Evolutionary conservation across 805 yeast species (phyloP), one percentile per base, ranked within the genome.

Genomic region (Kuraishia borneana): DNA sequence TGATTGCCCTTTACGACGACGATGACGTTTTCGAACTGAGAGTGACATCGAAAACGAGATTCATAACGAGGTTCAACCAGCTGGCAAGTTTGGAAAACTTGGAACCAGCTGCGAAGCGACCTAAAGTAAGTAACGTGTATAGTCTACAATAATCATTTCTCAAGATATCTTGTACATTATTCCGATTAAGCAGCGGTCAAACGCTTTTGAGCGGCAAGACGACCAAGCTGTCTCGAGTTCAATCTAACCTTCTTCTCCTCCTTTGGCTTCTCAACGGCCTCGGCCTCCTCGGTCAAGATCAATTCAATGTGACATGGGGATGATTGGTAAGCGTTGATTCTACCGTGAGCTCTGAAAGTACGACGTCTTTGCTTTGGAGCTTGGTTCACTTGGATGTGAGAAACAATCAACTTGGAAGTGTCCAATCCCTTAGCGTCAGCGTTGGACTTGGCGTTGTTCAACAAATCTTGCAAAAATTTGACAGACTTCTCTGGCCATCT

Each of bases 301-400:
- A 92, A 75, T 78, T 92, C 98, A 66, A 92, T 89, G 83, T 92
- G 99, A 60, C 94, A 88, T 65, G 98, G 98, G 58, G 88, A 75
- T 43, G 97, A 84, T 76, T 87, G 94, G 92, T 87, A 92, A 60
- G 96, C 95, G 74, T 89, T 92, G 67, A 87, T 84, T 82, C 98
- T 92, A 83, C 99, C 99, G 82, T 89, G 97, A 60, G 99, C 99
- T 82, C 99, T 88, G 95, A 75, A 92, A 62, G 98, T 92, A 76
- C 99, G 87, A 78, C 99, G 89, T 80, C 97, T 92, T 76, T 85
- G 94, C 75, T 87, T 87, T 73, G 99, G 98, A 60, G 98, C 98
- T 69, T 87, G 95, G 94, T 92, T 92, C 62, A 89, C 98, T 78
- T 92, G 98, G 65, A 92, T 89, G 83, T 92, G 97, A 54, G 94